Conservation (phyloP, 495 filamentous ascomycete species). For the Hypoxylon intermedium region DNA sequence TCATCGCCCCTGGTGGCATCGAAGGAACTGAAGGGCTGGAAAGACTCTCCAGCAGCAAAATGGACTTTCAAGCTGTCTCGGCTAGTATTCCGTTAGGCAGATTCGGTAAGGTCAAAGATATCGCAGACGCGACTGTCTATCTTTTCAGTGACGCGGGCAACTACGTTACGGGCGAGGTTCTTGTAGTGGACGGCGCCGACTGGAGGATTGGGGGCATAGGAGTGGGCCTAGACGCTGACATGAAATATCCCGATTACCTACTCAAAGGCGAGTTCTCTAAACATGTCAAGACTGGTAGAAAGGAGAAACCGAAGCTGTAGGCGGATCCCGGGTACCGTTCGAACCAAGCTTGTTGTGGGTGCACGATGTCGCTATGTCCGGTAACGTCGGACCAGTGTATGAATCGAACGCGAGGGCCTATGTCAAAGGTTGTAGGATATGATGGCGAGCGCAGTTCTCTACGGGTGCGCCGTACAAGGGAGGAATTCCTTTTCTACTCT, state of each 20-base stretch:
- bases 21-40: slow-evolving; percentile 67
- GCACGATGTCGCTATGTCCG: not conserved
- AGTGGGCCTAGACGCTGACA: slow-evolving; percentile 54
- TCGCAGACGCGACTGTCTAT: slow-evolving; percentile 90
- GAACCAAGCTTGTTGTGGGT: not conserved
- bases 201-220: slow-evolving; percentile 63
- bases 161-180: slow-evolving; percentile 78
- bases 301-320: slow-evolving; percentile 52
- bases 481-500: too few relatives aligned
- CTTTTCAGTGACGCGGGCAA: slow-evolving; percentile 83
- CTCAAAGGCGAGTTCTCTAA: slow-evolving; percentile 50
- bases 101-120: slow-evolving; percentile 81
- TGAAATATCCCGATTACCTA: slow-evolving; percentile 56
- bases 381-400: too few relatives aligned
- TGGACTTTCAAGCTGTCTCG: slow-evolving; percentile 39
- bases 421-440: too few relatives aligned
- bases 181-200: slow-evolving; percentile 81
- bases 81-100: slow-evolving; percentile 70
- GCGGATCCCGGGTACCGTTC: too few relatives aligned
- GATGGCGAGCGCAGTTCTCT: too few relatives aligned
- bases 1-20: slow-evolving; percentile 84
- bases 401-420: too few relatives aligned
- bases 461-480: too few relatives aligned
- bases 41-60: slow-evolving; percentile 54
- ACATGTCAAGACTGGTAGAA: slow-evolving; percentile 50